Evolutionary conservation across 176 grass and related monocot genomes (phyloP).

Genomic region (Ananas comosus): DNA sequence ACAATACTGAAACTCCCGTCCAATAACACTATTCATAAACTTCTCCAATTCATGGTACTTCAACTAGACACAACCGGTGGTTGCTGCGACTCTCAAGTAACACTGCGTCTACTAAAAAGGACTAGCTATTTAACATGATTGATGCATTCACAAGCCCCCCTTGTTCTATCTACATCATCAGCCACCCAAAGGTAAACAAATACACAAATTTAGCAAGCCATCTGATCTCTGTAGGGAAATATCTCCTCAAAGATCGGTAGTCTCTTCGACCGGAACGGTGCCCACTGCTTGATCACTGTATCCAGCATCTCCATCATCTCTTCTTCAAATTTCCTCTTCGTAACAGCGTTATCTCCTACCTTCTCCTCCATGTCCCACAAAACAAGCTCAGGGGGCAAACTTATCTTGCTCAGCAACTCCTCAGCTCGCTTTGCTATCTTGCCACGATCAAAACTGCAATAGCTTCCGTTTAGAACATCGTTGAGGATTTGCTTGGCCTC

Average conservation of each 20-base stretch:
- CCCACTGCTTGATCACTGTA: constrained; percentile 35
- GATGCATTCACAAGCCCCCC: too few species aligned
- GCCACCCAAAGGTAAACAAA: neutral
- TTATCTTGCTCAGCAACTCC: constrained; percentile 40
- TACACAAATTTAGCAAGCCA: constrained; percentile 34
- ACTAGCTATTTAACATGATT: too few species aligned
- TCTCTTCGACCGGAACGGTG: constrained; percentile 45
- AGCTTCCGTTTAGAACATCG: constrained; percentile 32
- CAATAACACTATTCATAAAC: too few species aligned
- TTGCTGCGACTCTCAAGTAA: too few species aligned
- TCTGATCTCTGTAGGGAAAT: constrained; percentile 34
- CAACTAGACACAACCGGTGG: too few species aligned
- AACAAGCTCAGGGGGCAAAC: constrained; percentile 1
- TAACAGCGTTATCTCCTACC: constrained; percentile 7
- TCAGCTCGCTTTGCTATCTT: constrained; percentile 49
- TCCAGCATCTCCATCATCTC: constrained; percentile 52
- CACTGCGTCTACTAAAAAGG: too few species aligned
- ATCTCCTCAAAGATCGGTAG: constrained; percentile 86
- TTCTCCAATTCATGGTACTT: too few species aligned
- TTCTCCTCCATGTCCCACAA: constrained; percentile 2
- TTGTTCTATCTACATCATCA: neutral
- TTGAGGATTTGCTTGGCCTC: constrained; percentile 49
- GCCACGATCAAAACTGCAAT: constrained; percentile 11
- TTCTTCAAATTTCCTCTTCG: constrained; percentile 11
- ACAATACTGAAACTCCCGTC: too few species aligned